Conservation (phyloP, 352 stramenopile species). For the Salisapilia sapeloensis region DNA sequence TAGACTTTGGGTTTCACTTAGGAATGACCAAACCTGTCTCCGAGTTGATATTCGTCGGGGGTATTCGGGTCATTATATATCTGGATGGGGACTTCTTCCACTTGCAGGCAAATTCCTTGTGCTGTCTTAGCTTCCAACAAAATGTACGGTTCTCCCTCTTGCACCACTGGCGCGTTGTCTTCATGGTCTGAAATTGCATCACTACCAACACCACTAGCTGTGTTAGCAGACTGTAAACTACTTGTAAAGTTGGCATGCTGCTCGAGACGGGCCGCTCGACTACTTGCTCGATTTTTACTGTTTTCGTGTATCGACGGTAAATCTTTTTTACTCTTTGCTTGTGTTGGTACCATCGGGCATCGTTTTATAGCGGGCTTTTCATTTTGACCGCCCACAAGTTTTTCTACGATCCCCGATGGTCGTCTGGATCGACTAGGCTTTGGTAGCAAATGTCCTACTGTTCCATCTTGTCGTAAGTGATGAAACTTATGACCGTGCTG, state of each 20-base stretch:
- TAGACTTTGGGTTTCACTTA: background rate
- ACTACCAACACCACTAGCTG: no score
- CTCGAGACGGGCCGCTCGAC: slow-evolving; percentile 6
- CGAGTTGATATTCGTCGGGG: slow-evolving; percentile 22
- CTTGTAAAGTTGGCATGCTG: background rate
- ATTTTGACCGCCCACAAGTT: no score
- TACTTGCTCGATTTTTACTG: slow-evolving; percentile 9
- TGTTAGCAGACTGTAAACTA: no score
- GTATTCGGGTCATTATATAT: slow-evolving; percentile 4
- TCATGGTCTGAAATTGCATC: background rate
- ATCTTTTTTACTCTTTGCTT: background rate
- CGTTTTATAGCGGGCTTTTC: no score
- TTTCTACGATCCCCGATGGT: no score
- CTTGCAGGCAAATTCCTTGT: slow-evolving; percentile 27
- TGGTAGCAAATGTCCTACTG: slow-evolving; percentile 45
- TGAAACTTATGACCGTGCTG: slow-evolving; percentile 28
- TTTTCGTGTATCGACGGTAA: background rate
- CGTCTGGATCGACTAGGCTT: background rate
- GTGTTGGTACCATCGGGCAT: no score
- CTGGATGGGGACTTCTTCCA: slow-evolving; percentile 55
- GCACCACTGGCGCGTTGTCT: slow-evolving; percentile 7
- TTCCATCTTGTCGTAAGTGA: slow-evolving; percentile 46
- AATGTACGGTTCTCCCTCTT: slow-evolving; percentile 14
- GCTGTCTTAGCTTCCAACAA: slow-evolving; percentile 49
- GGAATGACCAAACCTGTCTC: background rate